phyloP scores from a whole-genome alignment of 2,329 filamentous ascomycete genomes.

The Sporothrix protearum region DNA sequence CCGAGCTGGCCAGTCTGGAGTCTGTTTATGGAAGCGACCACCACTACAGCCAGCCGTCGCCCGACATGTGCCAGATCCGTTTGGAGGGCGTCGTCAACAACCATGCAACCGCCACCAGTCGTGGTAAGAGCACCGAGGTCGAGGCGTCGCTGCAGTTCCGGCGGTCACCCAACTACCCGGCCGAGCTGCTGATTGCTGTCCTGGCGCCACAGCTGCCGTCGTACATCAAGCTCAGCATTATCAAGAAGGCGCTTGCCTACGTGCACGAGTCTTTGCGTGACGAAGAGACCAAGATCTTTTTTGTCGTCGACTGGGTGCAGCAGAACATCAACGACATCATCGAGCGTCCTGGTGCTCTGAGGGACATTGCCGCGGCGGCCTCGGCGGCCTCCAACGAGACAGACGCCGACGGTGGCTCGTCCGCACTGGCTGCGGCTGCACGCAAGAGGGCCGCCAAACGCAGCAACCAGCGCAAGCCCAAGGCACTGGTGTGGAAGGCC shows the following conservation, averaged over 20 bases:
- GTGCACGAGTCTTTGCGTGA: constrained; percentile 68
- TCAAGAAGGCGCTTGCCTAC: constrained; percentile 70
- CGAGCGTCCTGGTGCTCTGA: constrained; percentile 75
- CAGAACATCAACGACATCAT: constrained; percentile 78
- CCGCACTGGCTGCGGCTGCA: constrained; percentile 22
- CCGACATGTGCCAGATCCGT: constrained; percentile 65
- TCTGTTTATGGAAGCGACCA: constrained; percentile 76
- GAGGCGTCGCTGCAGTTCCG: constrained; percentile 63
- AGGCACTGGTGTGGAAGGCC: constrained; percentile 60
- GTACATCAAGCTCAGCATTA: constrained; percentile 87
- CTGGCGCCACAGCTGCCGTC: constrained; percentile 67
- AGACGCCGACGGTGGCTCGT: constrained; percentile 34
- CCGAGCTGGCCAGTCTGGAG: constrained; percentile 78
- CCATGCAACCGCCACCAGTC: constrained; percentile 38
- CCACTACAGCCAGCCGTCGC: constrained; percentile 58
- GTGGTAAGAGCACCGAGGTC: not conserved
- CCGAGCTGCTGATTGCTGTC: constrained; percentile 65
- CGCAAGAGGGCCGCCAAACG: constrained; percentile 30
- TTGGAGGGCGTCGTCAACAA: constrained; percentile 57
- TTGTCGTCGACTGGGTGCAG: constrained; percentile 87
- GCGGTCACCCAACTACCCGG: constrained; percentile 71
- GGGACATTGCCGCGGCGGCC: constrained; percentile 77
- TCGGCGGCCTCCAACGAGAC: constrained; percentile 60
- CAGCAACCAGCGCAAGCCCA: constrained; percentile 47
- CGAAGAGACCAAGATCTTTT: constrained; percentile 85